Base-by-base conservation (phyloP, 129 eudicot species). In the Flaveria robusta region DNA sequence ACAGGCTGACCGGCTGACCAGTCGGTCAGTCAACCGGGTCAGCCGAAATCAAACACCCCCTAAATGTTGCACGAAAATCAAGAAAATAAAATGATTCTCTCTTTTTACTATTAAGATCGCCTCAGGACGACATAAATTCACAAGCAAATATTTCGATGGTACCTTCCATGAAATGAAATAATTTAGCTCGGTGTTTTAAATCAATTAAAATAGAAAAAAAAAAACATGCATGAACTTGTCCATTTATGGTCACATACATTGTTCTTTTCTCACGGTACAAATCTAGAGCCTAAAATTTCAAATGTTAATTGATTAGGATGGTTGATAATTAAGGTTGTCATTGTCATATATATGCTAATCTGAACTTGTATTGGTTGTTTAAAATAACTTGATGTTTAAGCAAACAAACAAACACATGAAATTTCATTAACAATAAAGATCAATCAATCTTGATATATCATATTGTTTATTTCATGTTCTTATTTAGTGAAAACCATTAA, bases 231-330 rank as follows among this genome's bases (percentile, higher is more conserved):
- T 66, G 74, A 76, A 51, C 42, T 29, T 37, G 67, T 52, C 80
- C 49, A 37, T 66, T 66, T 20, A 55, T 76, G 81, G 64, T 76
- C 22, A 76, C 67, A 76, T 76, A 51, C 81, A 76, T 66, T 76
- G 81, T 54, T 76, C 42, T 43, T 52, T 66, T 51, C 55, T 76
- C 65, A 34, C 20, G 13, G 24, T 51, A 66, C 34, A 43, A 58
- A 23, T 46, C 77, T 26, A 26, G 50, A 68, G 26, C 51, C 51
- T 39, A 29, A 43, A 26, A 54, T 58, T 58, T 43, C 76, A 47
- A 55, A 70, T 31, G 37, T 19, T 26, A 42, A 58, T 70, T 26
- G 56, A 76, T 76, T 76, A 60, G 42, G 58, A 66, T 37, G 39
- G 45, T 51, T 65, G 58, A 76, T 50, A 20, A 49, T 47, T 66